Conservation (phyloP, 257 asterid genomes). For the Schizonepeta tenuifolia region DNA sequence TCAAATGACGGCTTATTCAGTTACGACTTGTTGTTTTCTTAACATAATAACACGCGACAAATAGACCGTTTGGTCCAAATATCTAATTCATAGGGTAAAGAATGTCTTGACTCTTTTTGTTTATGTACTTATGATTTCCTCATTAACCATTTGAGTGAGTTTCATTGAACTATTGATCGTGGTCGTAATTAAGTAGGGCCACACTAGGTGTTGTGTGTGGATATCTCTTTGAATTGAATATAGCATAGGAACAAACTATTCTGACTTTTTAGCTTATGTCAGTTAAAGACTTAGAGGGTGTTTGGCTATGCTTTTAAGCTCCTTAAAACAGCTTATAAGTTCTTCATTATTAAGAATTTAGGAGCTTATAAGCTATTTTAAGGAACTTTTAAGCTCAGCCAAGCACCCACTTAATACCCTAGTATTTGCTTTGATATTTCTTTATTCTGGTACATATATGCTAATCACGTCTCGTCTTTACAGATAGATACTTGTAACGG, state of each 20-base stretch:
- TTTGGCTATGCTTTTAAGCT: too few relatives aligned
- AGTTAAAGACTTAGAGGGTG: background rate
- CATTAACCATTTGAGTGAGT: background rate
- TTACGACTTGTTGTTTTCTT: background rate
- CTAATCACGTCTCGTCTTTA: slow-evolving; percentile 15
- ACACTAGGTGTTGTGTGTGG: background rate
- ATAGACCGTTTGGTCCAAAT: background rate
- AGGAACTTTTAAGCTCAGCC: too few relatives aligned
- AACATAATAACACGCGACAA: background rate
- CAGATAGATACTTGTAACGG: slow-evolving; percentile 96
- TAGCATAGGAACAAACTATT: background rate
- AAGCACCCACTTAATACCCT: too few relatives aligned
- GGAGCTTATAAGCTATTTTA: too few relatives aligned
- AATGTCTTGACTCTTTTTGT: background rate
- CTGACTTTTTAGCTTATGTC: background rate
- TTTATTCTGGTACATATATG: background rate
- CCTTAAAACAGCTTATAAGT: too few relatives aligned
- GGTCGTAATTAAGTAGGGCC: background rate
- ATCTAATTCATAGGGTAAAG: background rate
- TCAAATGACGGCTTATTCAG: background rate
- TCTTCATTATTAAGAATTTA: too few relatives aligned
- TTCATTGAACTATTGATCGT: background rate
- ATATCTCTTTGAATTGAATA: background rate
- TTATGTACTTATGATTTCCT: background rate
- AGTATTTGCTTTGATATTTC: background rate